Conservation (phyloP, 495 filamentous ascomycete genomes). For the Penicillium desertorum region DNA sequence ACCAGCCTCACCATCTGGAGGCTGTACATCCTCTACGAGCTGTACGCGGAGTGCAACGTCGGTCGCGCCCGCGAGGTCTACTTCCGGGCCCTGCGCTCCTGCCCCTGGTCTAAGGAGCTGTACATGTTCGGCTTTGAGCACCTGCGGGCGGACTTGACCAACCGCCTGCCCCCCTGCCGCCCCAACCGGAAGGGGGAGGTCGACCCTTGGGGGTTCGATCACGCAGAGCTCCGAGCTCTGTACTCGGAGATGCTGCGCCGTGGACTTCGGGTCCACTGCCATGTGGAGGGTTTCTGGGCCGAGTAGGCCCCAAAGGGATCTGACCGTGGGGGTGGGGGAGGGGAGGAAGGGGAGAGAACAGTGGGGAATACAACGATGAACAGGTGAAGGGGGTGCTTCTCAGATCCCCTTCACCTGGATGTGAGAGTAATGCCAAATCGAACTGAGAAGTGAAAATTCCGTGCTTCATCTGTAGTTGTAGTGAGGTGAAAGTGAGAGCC, state of each 20-base stretch:
- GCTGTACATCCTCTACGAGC: slow-evolving; percentile 61
- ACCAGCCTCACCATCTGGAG: slow-evolving; percentile 60
- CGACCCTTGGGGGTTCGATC: neutral
- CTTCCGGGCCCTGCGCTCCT: slow-evolving; percentile 53
- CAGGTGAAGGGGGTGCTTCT: neutral
- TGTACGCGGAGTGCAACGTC: slow-evolving; percentile 32
- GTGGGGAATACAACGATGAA: neutral
- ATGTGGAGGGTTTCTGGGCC: neutral
- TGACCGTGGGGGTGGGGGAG: neutral
- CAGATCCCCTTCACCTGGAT: neutral
- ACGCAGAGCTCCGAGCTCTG: slow-evolving; percentile 1
- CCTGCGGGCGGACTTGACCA: slow-evolving; percentile 33
- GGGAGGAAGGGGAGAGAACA: neutral
- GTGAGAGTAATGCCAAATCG: neutral
- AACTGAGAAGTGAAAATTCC: neutral
- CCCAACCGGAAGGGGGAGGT: neutral
- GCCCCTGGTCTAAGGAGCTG: slow-evolving; percentile 75
- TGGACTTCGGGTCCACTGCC: slow-evolving; percentile 4
- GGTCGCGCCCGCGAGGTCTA: slow-evolving; percentile 49
- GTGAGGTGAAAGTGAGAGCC: neutral
- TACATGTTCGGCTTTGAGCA: slow-evolving; percentile 62
- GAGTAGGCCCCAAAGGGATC: neutral
- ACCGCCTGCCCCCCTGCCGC: neutral
- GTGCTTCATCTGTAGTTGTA: neutral
- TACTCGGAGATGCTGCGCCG: slow-evolving; percentile 5